Evolutionary conservation across 148 eudicot species (phyloP), one percentile per base, ranked within the genome.

Genomic region (Rhododendron mucronatum): DNA sequence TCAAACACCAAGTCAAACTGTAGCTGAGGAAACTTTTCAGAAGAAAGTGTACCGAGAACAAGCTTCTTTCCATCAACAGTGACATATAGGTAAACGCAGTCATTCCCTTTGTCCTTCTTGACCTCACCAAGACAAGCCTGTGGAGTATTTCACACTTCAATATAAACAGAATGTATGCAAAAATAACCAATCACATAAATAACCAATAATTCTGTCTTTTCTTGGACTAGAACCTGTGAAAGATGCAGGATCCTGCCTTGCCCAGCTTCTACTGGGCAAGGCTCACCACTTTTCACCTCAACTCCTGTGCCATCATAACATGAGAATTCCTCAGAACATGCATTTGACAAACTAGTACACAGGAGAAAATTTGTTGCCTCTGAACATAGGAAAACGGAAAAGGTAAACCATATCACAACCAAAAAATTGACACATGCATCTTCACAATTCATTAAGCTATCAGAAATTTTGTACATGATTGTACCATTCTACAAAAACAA

Each of bases 101-200:
- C 96, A 79, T 71, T 89, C 83, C 87, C 92, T 87, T 89, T 92
- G 88, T 88, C 90, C 83, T 94, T 91, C 84, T 91, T 91, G 84
- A 86, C 15, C 88, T 91, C 95, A 67, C 94, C 95, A 82, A 95
- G 88, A 91, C 92, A 91, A 33, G 95, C 98, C 98, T 95, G 88
- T 30, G 59, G 55, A 87, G 67, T 4, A 13, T 11, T 5, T n/a
- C 45, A 75, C 69, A 10, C 39, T 69, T 48, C 41, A 39, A 47
- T 10, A 20, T 50, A 61, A 37, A 67, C 13, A 7, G 5, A 41
- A 14, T 30, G 21, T 11, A 61, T 18, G 82, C 30, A 51, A 41
- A 28, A 61, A 53, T 48, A 55, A 18, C 50, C 50, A 57, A 80
- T 80, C 5, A 81, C 51, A 37, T 18, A 28, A 59, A 51, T 47